A percentile compares a stretch with the other conserved stretches of the same genome.
Evolutionary conservation across 345 rosid species (phyloP).

Genomic region (Excoecaria agallocha): DNA sequence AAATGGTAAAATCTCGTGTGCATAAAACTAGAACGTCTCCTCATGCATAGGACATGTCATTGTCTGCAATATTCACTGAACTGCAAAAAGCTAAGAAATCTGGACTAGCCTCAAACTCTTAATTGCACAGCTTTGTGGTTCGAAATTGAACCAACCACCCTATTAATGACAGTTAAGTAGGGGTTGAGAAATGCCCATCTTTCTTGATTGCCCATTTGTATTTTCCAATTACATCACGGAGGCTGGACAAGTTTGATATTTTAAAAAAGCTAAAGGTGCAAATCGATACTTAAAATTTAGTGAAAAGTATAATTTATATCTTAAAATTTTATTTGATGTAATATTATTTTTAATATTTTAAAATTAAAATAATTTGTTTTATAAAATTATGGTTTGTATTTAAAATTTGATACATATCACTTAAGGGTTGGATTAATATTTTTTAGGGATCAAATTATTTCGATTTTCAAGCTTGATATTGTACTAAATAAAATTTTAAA

Average conservation of each 20-base stretch:
- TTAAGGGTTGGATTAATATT: too few relatives aligned
- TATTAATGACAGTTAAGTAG: constrained; percentile 31
- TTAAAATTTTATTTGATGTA: too few relatives aligned
- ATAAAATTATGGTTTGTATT: too few relatives aligned
- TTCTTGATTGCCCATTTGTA: not conserved
- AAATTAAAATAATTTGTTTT: too few relatives aligned
- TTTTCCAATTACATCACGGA: not conserved
- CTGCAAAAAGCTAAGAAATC: not conserved
- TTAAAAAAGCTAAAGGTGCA: too few relatives aligned
- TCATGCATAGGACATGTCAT: not conserved
- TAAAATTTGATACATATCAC: too few relatives aligned
- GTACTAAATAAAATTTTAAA: too few relatives aligned
- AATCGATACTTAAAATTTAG: too few relatives aligned
- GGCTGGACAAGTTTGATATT: not conserved
- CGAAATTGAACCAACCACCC: constrained; percentile 28
- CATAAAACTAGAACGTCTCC: not conserved
- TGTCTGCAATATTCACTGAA: not conserved
- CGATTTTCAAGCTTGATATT: too few relatives aligned
- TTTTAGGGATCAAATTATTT: too few relatives aligned
- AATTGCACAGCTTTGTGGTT: constrained; percentile 14
- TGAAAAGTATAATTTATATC: too few relatives aligned
- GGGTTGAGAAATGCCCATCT: constrained; percentile 18
- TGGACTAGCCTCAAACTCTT: not conserved
- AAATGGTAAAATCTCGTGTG: not conserved
- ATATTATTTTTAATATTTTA: too few relatives aligned